phyloP scores from a whole-genome alignment of 805 yeast species.

The Candida succiphila region DNA sequence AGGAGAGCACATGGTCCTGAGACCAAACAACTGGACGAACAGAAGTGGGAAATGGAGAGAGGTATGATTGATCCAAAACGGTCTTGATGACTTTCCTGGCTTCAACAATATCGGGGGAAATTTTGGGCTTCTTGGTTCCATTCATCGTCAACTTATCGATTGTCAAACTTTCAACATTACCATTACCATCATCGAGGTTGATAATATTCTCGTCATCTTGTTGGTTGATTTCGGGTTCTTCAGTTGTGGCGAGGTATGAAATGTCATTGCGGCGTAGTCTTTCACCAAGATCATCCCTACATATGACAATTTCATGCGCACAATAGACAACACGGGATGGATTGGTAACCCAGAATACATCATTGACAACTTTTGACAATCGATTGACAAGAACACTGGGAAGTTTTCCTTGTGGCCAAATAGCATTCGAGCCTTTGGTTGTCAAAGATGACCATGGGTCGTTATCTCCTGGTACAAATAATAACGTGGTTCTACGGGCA shows the following conservation, averaged over 20 bases:
- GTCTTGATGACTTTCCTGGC: slow-evolving; percentile 71
- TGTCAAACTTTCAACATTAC: neutral
- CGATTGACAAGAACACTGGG: slow-evolving; percentile 67
- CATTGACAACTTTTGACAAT: slow-evolving; percentile 45
- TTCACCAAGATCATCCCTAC: slow-evolving; percentile 63
- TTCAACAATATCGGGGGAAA: slow-evolving; percentile 39
- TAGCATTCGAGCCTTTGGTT: slow-evolving; percentile 46
- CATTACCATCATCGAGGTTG: slow-evolving; percentile 15
- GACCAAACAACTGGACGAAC: slow-evolving; percentile 61
- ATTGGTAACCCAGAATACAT: slow-evolving; percentile 53
- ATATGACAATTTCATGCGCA: slow-evolving; percentile 72
- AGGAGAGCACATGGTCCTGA: slow-evolving; percentile 54
- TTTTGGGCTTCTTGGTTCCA: slow-evolving; percentile 3
- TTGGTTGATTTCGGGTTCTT: slow-evolving; percentile 6
- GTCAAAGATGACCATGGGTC: slow-evolving; percentile 87
- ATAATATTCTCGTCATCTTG: slow-evolving; percentile 18
- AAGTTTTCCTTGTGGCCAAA: slow-evolving; percentile 67
- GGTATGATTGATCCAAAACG: slow-evolving; percentile 74
- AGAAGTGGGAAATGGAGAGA: slow-evolving; percentile 66
- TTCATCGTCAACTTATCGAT: slow-evolving; percentile 12
- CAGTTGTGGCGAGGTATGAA: slow-evolving; percentile 30
- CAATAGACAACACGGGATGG: slow-evolving; percentile 73
- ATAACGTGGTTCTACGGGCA: slow-evolving; percentile 41
- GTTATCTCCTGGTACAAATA: slow-evolving; percentile 80
- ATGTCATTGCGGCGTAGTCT: slow-evolving; percentile 66